Evolutionary conservation across 352 stramenopile genomes (phyloP), one percentile per base, ranked within the genome.

Genomic region (Phytophthora citrophthora): DNA sequence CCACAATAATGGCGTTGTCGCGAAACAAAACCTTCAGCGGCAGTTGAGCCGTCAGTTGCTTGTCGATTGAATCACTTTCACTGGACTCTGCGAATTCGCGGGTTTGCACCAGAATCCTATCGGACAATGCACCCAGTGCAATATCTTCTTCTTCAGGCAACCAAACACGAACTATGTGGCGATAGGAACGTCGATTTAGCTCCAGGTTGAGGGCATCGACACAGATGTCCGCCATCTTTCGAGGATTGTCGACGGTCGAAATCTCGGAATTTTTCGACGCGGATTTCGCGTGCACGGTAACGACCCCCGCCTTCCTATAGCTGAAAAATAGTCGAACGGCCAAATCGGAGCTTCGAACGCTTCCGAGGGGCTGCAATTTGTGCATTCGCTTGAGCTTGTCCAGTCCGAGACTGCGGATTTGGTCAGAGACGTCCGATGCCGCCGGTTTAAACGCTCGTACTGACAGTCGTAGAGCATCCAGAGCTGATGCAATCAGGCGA

Each of bases 1-100:
- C 70, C 5, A 91, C 81, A 10, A 81, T 49, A 39, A 93, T 50
- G 1, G 70, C 59, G 27, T 87, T 76, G 41, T 91, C 85, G 27
- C 53, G 65, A 65, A 81, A 85, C 11, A 91, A 20, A n/a, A 89
- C 68, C 10, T 70, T 60, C 6, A 87, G 54, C 6, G 55, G 32
- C 8, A 68, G 38, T 39, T 65, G 44, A 23, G 61, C 47, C 15
- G 54, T 50, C 13, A 80, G 29, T 15, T 49, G 27, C 26, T 68
- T 32, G 44, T 62, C 12, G 45, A 56, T 31, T 60, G 43, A 9
- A 15, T 52, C 40, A 29, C 27, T 45, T 20, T 4, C 61, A 32
- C 11, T 56, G 45, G 36, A 51, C 27, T 60, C 58, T 3, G 77
- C 77, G 38, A 79, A 75, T 44, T 91, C 67, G 8, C 74, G 69